Base-by-base conservation (phyloP, 2,329 filamentous ascomycete genomes). In the Sporothrix mexicana region DNA sequence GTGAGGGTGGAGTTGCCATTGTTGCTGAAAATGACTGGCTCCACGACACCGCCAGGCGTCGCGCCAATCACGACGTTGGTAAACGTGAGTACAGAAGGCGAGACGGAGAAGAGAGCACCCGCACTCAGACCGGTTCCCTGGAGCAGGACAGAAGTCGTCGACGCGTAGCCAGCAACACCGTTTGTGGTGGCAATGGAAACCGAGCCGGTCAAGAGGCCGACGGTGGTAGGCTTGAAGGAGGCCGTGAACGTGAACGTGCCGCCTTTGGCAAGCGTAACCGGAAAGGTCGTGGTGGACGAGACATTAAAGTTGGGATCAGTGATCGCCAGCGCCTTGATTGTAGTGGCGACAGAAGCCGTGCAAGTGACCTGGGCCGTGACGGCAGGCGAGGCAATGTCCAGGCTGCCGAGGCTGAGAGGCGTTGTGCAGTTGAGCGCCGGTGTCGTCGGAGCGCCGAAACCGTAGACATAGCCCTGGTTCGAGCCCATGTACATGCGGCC, bases 401-500 rank as follows among this genome's bases (percentile, higher is more conserved):
- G 80, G 0, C 78, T 81, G 2, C 85, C 85, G 75, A 89, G 88
- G 36, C 83, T 77, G 0, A 84, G 30, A 1, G 74, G 82, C 0
- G 84, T 80, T 0, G 86, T 85, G 76, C 87, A 90, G 77, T 88
- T 87, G 1, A 90, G 79, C 0, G 87, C 84, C 3, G 82, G 76
- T 53, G 86, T 88, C 41, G 87, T 85, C 0, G 87, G 86, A 0
- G 86, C 86, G 0, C 88, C 88, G 71, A 88, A 88, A 1, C 82
- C 87, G 43, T 88, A 88, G 23, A 90, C 77, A 71, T 80, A 84
- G 3, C 88, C 88, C 30, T 80, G 79, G 2, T 80, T 85, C 0
- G 84, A 86, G 10, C 85, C 86, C n/a, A 89, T 78, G 74, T 89
- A 90, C 2, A 85, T 83, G 72, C 84, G 83, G 0, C 85, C 87